Evolutionary conservation across 768 basidiomycete genomes (phyloP).

Genomic region (Hygrophoropsis aurantiaca): DNA sequence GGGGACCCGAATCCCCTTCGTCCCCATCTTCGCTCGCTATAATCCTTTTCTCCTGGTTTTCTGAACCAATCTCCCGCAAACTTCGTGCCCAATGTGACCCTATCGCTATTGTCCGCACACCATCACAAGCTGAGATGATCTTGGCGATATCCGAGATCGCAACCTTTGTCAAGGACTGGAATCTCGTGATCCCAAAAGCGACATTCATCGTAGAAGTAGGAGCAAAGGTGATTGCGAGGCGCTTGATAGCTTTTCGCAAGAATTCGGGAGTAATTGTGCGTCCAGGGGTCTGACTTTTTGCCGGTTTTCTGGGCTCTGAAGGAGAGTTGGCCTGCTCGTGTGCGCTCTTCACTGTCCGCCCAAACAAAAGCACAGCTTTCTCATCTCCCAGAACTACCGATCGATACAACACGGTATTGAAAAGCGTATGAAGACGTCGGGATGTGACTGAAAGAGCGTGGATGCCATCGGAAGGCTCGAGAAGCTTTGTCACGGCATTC

Average conservation of each 20-base stretch:
- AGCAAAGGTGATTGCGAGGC: conserved; percentile 32
- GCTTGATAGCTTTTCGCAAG: conserved; percentile 33
- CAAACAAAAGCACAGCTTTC: conserved; percentile 31
- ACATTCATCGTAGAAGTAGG: conserved; percentile 1
- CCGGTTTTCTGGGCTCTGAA: too few species aligned
- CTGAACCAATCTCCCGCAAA: not conserved
- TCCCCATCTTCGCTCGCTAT: conserved; percentile 1
- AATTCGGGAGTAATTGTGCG: conserved; percentile 16
- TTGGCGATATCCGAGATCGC: conserved; percentile 19
- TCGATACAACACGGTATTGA: conserved; percentile 38
- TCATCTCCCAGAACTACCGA: conserved; percentile 35
- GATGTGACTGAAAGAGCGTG: conserved; percentile 17
- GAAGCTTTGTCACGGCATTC: too few species aligned
- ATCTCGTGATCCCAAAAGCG: not conserved
- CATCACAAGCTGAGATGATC: conserved; percentile 33
- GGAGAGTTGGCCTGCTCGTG: not conserved
- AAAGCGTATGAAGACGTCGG: conserved; percentile 28
- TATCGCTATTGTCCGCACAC: conserved; percentile 29
- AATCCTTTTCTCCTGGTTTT: not conserved
- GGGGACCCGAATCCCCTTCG: not conserved
- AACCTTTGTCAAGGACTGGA: conserved; percentile 7
- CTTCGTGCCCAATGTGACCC: conserved; percentile 13
- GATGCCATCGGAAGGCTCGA: conserved; percentile 15
- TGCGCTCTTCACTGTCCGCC: conserved; percentile 33
- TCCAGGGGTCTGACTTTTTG: not conserved